Percentiles rank a stretch among this genome's conserved stretches.
Evolutionary conservation across 768 basidiomycete genomes (phyloP).

Genomic region (Cyclocybe aegerita): DNA sequence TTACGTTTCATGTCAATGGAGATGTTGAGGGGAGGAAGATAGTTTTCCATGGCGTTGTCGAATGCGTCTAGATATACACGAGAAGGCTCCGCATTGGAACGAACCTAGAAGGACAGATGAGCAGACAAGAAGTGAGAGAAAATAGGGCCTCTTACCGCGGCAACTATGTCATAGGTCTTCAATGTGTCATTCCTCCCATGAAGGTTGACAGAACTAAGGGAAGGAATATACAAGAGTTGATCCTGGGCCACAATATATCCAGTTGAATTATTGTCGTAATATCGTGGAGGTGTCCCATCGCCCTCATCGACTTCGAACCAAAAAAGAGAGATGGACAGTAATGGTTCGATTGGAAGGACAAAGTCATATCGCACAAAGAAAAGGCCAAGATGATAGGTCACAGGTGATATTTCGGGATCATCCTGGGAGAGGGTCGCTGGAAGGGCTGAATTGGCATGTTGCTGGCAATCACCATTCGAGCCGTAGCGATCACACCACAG

Average conservation of each 20-base stretch:
- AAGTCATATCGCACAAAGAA: constrained; percentile 34
- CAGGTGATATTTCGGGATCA: constrained; percentile 25
- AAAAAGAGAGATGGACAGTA: constrained; percentile 35
- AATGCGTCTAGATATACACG: constrained; percentile 13
- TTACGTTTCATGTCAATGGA: constrained; percentile 7
- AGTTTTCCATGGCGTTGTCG: constrained; percentile 12
- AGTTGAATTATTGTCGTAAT: constrained; percentile 31
- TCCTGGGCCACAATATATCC: constrained; percentile 32
- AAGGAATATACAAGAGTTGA: constrained; percentile 30
- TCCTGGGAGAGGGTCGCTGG: constrained; percentile 19
- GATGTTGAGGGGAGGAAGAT: constrained; percentile 1
- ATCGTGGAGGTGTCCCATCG: constrained; percentile 26
- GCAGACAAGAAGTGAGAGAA: background rate
- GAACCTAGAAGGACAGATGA: background rate
- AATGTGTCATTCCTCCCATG: constrained; percentile 1
- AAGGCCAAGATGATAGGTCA: constrained; percentile 25
- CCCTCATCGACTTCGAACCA: constrained; percentile 40
- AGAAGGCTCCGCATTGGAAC: constrained; percentile 1
- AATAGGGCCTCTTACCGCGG: constrained; percentile 7
- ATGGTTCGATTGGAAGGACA: constrained; percentile 28
- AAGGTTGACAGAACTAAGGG: constrained; percentile 16
- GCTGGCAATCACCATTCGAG: constrained; percentile 21
- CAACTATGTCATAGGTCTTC: constrained; percentile 9
- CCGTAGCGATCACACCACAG: constrained; percentile 35
- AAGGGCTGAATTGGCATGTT: constrained; percentile 17